Evolutionary conservation across 2,329 filamentous ascomycete species (phyloP).

Genomic region (Pseudogymnoascus sp.): DNA sequence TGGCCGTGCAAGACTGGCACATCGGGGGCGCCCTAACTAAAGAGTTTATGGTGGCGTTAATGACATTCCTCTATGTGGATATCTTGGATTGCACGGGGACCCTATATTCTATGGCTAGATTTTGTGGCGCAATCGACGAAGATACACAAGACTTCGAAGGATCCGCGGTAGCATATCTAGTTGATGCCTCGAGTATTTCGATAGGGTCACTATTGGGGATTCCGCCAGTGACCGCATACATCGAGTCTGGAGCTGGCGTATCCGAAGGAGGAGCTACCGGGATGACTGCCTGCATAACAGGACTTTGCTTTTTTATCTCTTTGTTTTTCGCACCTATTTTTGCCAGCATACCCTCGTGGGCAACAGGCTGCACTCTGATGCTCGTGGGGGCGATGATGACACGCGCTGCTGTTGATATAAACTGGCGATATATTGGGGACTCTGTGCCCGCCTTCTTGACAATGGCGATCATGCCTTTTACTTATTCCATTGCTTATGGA

Average conservation of each 20-base stretch:
- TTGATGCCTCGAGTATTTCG: constrained; percentile 72
- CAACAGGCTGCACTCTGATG: constrained; percentile 76
- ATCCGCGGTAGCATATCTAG: constrained; percentile 72
- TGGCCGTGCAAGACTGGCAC: constrained; percentile 64
- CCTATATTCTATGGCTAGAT: constrained; percentile 82
- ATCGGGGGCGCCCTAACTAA: constrained; percentile 49
- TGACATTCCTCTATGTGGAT: constrained; percentile 87
- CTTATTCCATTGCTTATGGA: constrained; percentile 80
- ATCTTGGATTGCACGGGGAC: constrained; percentile 83
- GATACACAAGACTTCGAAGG: constrained; percentile 82
- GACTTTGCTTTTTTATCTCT: constrained; percentile 76
- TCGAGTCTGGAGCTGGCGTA: constrained; percentile 85
- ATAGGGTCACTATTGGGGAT: constrained; percentile 71
- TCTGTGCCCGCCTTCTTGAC: constrained; percentile 78
- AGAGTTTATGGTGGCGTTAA: constrained; percentile 74
- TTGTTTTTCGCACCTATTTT: constrained; percentile 89
- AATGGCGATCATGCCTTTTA: constrained; percentile 81
- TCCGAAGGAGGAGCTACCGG: constrained; percentile 81
- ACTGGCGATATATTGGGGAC: constrained; percentile 81
- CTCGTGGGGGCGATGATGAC: constrained; percentile 84
- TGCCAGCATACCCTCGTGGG: constrained; percentile 82
- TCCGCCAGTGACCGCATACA: constrained; percentile 77
- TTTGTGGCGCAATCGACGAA: constrained; percentile 71
- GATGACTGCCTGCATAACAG: constrained; percentile 70
- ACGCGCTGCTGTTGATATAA: constrained; percentile 69